These are phyloP conservation scores for Oryza longistaminata DNA, from an alignment of 176 grass and related monocot species.

Conservation along the genomic window DNA sequence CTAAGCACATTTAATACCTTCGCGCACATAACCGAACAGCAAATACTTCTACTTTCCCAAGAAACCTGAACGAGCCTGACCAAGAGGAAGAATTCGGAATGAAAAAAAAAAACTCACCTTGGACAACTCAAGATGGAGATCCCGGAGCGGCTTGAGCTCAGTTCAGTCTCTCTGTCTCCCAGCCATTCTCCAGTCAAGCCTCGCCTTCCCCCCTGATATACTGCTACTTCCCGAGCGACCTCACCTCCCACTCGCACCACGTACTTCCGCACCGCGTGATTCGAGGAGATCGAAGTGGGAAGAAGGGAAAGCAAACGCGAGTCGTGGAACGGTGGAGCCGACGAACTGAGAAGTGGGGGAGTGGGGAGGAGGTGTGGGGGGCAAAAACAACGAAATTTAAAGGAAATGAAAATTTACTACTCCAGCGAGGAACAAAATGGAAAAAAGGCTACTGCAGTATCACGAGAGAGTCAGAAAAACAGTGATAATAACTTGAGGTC, in stretches of 20 bases:
- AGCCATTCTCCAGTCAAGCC: slow-evolving; percentile 1
- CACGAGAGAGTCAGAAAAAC: background rate
- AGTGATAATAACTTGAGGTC: background rate
- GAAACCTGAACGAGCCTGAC: slow-evolving; percentile 12
- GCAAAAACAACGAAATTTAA: slow-evolving; percentile 2
- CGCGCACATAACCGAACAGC: background rate
- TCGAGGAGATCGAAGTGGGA: slow-evolving; percentile 19
- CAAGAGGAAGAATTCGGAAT: background rate
- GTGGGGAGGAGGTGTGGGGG: background rate
- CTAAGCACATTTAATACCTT: slow-evolving; percentile 30
- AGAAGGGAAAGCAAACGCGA: slow-evolving; percentile 18
- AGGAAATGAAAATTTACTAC: background rate
- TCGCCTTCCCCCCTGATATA: background rate
- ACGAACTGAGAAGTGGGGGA: background rate
- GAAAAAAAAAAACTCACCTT: slow-evolving; percentile 13
- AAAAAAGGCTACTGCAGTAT: background rate
- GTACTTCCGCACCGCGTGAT: background rate
- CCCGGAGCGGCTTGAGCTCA: slow-evolving; percentile 21
- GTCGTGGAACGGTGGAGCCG: slow-evolving; percentile 20
- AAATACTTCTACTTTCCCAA: background rate
- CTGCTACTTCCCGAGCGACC: slow-evolving; percentile 24
- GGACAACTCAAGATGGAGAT: slow-evolving; percentile 38
- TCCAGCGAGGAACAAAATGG: background rate
- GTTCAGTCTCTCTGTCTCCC: background rate
- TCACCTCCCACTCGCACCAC: slow-evolving; percentile 16